Evolutionary conservation across 495 filamentous ascomycete genomes (phyloP).

Genomic region (Penicillium arizonense): DNA sequence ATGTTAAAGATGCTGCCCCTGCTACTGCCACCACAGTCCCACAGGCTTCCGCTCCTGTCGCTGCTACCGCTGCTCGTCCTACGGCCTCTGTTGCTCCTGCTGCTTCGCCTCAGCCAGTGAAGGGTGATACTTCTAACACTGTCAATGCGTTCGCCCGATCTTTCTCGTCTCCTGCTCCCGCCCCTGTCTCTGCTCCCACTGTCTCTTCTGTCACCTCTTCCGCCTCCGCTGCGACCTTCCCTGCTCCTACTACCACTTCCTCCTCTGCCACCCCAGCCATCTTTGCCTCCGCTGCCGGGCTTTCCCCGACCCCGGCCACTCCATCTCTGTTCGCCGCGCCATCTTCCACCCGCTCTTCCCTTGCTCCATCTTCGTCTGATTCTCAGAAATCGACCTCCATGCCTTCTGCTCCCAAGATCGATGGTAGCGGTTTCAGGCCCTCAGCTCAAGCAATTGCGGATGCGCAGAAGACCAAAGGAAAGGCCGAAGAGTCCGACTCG

Average conservation of each 20-base stretch:
- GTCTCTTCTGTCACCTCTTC: background rate
- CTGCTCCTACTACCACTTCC: background rate
- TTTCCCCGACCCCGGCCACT: background rate
- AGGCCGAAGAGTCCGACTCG: constrained; percentile 55
- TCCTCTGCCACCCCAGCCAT: background rate
- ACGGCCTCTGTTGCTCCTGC: no score
- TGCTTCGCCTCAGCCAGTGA: no score
- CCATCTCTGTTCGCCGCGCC: background rate
- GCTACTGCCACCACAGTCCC: background rate
- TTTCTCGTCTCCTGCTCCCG: constrained; percentile 33
- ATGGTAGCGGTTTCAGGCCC: constrained; percentile 33
- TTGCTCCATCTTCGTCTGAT: background rate
- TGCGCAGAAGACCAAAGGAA: constrained; percentile 50
- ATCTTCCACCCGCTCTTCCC: background rate
- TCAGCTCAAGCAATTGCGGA: constrained; percentile 36
- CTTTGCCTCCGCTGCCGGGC: background rate
- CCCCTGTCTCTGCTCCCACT: constrained; percentile 3
- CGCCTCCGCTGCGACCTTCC: background rate
- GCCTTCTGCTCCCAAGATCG: constrained; percentile 30
- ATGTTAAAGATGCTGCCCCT: background rate
- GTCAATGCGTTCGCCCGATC: constrained; percentile 43
- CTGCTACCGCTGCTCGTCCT: no score
- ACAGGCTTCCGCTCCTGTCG: background rate
- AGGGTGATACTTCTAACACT: constrained; percentile 25
- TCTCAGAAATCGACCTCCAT: background rate